Base-by-base conservation (phyloP, 305 asterid genomes). In the Fraxinus floribunda region DNA sequence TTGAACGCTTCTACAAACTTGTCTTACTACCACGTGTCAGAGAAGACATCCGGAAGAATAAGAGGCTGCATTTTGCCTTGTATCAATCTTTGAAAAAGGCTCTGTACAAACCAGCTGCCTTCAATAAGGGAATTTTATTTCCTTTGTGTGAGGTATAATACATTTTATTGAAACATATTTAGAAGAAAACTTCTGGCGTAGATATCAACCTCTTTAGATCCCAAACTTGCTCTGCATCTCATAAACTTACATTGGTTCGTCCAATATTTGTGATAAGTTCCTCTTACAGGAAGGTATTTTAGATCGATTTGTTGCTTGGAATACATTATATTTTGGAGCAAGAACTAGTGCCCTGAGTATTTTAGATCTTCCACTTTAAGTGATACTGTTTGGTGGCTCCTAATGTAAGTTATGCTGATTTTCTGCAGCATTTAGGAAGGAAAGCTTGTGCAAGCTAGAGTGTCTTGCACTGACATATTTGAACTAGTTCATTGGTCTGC, bases 11-110 rank as follows among this genome's bases (percentile, higher is more conserved):
- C 85, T 96, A 93, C 89, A 95, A 86, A 93, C 86, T 87, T 84
- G 99, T 96, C 82, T 87, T 96, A 88, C 90, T 96, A 38, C 99
- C 99, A 29, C 97, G 99, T 52, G 97, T 94, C 76, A 91, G 98
- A 80, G 98, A 91, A 83, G 99, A 96, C 86, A 94, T 96, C 64
- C 87, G 88, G 80, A 96, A 94, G 87, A 92, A 96, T 82, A 94
- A 91, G 90, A 94, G 92, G 86, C 88, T 96, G 83, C 98, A 96
- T 90, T 94, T 94, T 89, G 93, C 95, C 24, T 82, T 96, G 71
- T 92, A 95, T 86, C 98, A 94, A 52, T 90, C 99, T 80, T 80
- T 95, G 90, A 95, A 90, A 85, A 95, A 95, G 88, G 89, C 94
- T 85, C 86, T 93, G 49, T 95, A 91, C 77, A 95, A 95, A 84